These are phyloP conservation scores for Aspergillus phoenicis DNA, from an alignment of 2,329 filamentous ascomycete genomes.

Conservation along the genomic window DNA sequence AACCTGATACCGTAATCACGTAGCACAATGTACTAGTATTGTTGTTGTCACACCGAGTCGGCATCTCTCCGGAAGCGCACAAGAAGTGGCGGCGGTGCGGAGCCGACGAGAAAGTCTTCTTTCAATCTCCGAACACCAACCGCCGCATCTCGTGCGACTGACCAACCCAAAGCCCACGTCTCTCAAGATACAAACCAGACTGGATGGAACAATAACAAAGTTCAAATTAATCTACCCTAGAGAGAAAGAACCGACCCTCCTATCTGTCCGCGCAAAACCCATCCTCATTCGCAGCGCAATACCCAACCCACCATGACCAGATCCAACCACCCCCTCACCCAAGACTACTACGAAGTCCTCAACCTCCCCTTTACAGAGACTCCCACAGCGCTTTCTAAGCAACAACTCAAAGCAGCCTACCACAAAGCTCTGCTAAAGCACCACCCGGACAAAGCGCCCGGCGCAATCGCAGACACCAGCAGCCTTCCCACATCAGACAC, in stretches of 20 bases:
- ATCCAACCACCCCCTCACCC: conserved; percentile 12
- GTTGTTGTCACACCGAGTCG: neutral
- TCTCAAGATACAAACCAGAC: neutral
- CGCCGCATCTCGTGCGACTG: neutral
- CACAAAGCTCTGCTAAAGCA: conserved; percentile 58
- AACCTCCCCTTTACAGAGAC: conserved; percentile 35
- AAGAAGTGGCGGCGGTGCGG: neutral
- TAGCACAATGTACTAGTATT: neutral
- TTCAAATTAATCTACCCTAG: neutral
- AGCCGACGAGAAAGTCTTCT: conserved; percentile 1
- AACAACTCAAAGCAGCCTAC: conserved; percentile 58
- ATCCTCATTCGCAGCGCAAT: neutral
- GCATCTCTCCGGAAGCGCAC: neutral
- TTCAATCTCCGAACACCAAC: neutral
- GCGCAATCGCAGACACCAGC: conserved; percentile 15
- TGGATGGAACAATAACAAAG: neutral
- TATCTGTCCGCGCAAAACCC: neutral
- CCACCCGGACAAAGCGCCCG: conserved; percentile 59
- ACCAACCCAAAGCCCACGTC: neutral
- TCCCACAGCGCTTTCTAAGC: conserved; percentile 34
- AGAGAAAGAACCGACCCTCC: neutral
- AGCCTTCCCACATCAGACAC: neutral
- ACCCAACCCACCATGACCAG: conserved; percentile 21
- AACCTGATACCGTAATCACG: neutral
- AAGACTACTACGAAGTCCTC: conserved; percentile 45